A percentile compares a stretch with the other conserved stretches of the same genome.
Evolutionary conservation across 192 early-diverging fungal genomes (phyloP).

Genomic region (Coemansia nantahalensis): DNA sequence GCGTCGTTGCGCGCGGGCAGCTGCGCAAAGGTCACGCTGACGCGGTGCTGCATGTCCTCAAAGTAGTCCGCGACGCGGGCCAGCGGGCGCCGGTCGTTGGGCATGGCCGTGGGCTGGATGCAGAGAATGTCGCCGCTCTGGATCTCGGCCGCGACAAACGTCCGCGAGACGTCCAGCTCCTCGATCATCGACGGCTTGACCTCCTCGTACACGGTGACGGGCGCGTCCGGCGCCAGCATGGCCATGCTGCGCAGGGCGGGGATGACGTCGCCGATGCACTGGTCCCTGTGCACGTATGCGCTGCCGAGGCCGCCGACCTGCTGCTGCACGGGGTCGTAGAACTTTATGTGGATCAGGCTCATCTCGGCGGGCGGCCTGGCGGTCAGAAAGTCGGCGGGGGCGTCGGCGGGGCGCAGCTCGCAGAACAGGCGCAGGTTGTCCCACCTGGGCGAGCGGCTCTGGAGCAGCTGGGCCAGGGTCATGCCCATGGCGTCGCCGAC

Average conservation of each 20-base stretch:
- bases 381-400: slow-evolving; percentile 17
- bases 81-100: not conserved
- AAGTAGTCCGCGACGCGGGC: slow-evolving; percentile 69
- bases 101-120: slow-evolving; percentile 56
- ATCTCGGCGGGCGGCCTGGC: not conserved
- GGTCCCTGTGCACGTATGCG: slow-evolving; percentile 51
- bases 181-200: slow-evolving; percentile 95
- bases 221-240: slow-evolving; percentile 56
- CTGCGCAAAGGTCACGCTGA: slow-evolving; percentile 71
- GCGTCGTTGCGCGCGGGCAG: slow-evolving; percentile 32
- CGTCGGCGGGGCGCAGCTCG: slow-evolving; percentile 24
- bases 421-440: slow-evolving; percentile 54
- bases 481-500: slow-evolving; percentile 11
- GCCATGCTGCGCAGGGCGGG: slow-evolving; percentile 56
- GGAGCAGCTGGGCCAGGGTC: slow-evolving; percentile 39
- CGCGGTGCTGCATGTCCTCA: slow-evolving; percentile 68
- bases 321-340: slow-evolving; percentile 66
- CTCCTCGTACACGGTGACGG: slow-evolving; percentile 76
- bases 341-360: slow-evolving; percentile 81
- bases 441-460: slow-evolving; percentile 34
- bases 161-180: slow-evolving; percentile 58
- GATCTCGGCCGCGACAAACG: slow-evolving; percentile 77
- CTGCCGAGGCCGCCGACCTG: slow-evolving; percentile 62
- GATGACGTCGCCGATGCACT: slow-evolving; percentile 62
- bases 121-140: slow-evolving; percentile 93